Conservation (phyloP, 2,329 filamentous ascomycete species). For the Monosporascus sp. region DNA sequence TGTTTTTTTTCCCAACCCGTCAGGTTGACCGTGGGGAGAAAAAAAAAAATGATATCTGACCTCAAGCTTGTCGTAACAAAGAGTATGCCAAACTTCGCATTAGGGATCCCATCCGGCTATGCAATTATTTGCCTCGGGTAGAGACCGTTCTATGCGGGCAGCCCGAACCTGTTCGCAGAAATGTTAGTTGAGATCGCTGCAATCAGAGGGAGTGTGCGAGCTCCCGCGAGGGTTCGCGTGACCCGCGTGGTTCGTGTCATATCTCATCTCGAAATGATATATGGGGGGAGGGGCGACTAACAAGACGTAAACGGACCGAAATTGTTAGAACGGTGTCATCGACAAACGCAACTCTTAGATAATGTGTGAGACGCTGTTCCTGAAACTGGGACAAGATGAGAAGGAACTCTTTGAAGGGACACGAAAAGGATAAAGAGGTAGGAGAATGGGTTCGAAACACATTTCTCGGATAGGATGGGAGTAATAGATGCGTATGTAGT, state of each 20-base stretch:
- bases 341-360: slow-evolving; percentile 6
- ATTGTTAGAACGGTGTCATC: slow-evolving; percentile 14
- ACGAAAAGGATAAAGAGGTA: slow-evolving; percentile 21
- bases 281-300: slow-evolving; percentile 3
- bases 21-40: not conserved
- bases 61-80: slow-evolving; percentile 6
- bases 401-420: slow-evolving; percentile 19
- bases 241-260: slow-evolving; percentile 22
- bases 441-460: slow-evolving; percentile 23
- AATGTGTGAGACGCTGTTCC: slow-evolving; percentile 27
- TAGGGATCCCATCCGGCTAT: slow-evolving; percentile 7
- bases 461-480: slow-evolving; percentile 18
- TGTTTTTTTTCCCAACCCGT: not conserved
- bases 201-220: slow-evolving; percentile 31
- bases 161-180: slow-evolving; percentile 42
- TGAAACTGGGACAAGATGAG: slow-evolving; percentile 17
- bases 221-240: slow-evolving; percentile 29
- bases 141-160: slow-evolving; percentile 35
- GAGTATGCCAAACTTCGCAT: slow-evolving; percentile 12
- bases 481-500: slow-evolving; percentile 8
- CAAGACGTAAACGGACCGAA: slow-evolving; percentile 16
- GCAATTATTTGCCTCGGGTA: slow-evolving; percentile 23
- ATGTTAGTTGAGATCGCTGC: slow-evolving; percentile 28
- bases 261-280: slow-evolving; percentile 17
- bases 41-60: slow-evolving; percentile 12